Evolutionary conservation across 768 basidiomycete species (phyloP), one percentile per base, ranked within the genome.

Genomic region (Rhodotorula kratochvilovae): DNA sequence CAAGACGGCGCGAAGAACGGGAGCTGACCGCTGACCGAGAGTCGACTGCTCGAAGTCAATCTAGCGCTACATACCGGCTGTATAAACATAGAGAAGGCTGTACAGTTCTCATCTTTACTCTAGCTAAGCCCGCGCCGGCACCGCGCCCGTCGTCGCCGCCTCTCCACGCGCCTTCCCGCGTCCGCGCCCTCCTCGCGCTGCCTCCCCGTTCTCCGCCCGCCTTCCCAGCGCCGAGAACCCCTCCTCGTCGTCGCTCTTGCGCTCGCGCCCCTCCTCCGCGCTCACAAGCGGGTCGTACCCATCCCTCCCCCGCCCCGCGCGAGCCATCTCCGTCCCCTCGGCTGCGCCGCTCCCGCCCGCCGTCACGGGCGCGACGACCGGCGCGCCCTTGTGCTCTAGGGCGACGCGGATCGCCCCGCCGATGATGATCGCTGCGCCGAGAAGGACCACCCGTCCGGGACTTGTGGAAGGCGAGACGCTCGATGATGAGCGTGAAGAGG

Each of bases 381-480:
- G 2, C 10, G 11, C 23, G 0, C n/a, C 16, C 55, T 62, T 55
- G 43, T 65, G 70, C 35, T 68, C 67, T 2, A 75, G 36, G 15
- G 67, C 74, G 50, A 75, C 70, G 19, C 61, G 63, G n/a, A 71
- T 43, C 21, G 74, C 74, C 16, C 74, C 74, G 27, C 67, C 70
- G 35, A 75, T 36, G 48, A 75, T 91, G 67, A 90, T 85, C 10
- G 81, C 55, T 2, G 86, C 87, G 2, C 91, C 91, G 17, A 86
- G 74, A 10, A 87, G 6, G 87, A 89, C 39, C 89, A 80, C 3
- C 82, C 72, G 2, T 88, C 84, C 0, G 89, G 89, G 81, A 78
- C 1, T 83, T 83, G 56, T 86, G 82, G 79, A 91, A 90, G 75
- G 89, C 84, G 53, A 88, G 71, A 8, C 85, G 81, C 78, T 92